Conservation (phyloP, 2,329 filamentous ascomycete species). For the Cadophora sp. region DNA sequence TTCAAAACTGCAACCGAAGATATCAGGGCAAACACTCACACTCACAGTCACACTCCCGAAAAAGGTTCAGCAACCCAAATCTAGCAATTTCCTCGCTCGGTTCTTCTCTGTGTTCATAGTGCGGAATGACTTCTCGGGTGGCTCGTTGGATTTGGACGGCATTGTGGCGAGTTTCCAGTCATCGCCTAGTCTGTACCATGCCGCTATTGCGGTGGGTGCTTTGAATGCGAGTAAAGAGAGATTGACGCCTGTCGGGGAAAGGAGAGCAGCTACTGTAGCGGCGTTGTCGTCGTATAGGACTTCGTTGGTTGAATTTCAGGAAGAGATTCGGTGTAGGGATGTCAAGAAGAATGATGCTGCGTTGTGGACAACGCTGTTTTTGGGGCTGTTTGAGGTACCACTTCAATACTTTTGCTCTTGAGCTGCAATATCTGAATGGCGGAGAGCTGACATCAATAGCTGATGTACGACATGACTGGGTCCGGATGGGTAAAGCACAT, state of each 20-base stretch:
- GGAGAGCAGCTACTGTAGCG: slow-evolving; percentile 16
- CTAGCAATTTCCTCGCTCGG: slow-evolving; percentile 19
- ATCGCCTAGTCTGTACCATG: slow-evolving; percentile 34
- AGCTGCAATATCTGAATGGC: not conserved
- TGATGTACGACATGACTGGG: slow-evolving; percentile 37
- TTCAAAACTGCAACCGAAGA: not conserved
- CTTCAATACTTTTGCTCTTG: not conserved
- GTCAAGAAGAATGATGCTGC: slow-evolving; percentile 27
- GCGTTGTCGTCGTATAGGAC: slow-evolving; percentile 33
- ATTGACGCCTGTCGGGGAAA: slow-evolving; percentile 1
- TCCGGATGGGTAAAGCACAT: slow-evolving; percentile 39
- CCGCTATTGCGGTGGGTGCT: slow-evolving; percentile 32
- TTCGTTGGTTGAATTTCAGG: slow-evolving; percentile 27
- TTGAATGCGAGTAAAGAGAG: slow-evolving; percentile 29
- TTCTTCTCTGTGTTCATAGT: slow-evolving; percentile 35
- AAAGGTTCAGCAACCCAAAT: not conserved
- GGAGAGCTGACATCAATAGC: slow-evolving; percentile 16
- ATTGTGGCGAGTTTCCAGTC: slow-evolving; percentile 28
- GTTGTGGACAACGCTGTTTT: slow-evolving; percentile 38
- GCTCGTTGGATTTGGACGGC: slow-evolving; percentile 21
- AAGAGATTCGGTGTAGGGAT: slow-evolving; percentile 19
- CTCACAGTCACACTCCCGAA: not conserved
- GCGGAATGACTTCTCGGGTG: slow-evolving; percentile 32
- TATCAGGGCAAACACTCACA: not conserved
- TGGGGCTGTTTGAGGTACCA: slow-evolving; percentile 37